phyloP scores from a whole-genome alignment of 305 asterid species.

The Rubia peregrina region DNA sequence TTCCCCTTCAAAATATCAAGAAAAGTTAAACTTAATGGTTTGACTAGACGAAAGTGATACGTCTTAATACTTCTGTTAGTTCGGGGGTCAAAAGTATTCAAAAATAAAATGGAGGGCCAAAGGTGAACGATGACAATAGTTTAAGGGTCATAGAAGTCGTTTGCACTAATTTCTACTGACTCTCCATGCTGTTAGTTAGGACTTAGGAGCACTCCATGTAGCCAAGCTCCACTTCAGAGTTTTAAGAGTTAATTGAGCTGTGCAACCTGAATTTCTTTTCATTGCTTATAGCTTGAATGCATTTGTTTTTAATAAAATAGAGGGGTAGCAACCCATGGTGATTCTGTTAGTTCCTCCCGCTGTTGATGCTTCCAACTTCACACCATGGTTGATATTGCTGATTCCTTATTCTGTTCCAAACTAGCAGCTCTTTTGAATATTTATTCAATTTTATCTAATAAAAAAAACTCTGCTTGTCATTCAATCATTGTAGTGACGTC shows the following conservation, averaged over 20 bases:
- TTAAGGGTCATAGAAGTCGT: too few species aligned
- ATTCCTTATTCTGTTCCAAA: background rate
- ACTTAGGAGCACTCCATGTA: background rate
- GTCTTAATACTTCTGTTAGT: too few species aligned
- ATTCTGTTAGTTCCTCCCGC: background rate
- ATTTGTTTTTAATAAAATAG: background rate
- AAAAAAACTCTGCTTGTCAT: slow-evolving; percentile 9
- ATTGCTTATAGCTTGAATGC: background rate
- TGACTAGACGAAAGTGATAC: too few species aligned
- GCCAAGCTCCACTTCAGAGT: background rate
- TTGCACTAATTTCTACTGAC: background rate
- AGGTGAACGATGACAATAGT: too few species aligned
- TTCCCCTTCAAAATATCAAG: too few species aligned
- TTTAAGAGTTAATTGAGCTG: background rate
- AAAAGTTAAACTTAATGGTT: too few species aligned
- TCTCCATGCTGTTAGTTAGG: background rate
- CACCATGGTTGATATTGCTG: background rate
- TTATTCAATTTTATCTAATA: background rate
- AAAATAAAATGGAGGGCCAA: too few species aligned
- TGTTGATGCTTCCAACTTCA: background rate
- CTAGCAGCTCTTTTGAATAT: background rate
- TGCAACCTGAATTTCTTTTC: background rate
- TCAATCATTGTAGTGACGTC: background rate
- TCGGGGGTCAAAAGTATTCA: too few species aligned
- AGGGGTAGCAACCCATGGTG: background rate